Evolutionary conservation across 164 flowering plant genomes (phyloP).

Genomic region (Vitis vinifera): DNA sequence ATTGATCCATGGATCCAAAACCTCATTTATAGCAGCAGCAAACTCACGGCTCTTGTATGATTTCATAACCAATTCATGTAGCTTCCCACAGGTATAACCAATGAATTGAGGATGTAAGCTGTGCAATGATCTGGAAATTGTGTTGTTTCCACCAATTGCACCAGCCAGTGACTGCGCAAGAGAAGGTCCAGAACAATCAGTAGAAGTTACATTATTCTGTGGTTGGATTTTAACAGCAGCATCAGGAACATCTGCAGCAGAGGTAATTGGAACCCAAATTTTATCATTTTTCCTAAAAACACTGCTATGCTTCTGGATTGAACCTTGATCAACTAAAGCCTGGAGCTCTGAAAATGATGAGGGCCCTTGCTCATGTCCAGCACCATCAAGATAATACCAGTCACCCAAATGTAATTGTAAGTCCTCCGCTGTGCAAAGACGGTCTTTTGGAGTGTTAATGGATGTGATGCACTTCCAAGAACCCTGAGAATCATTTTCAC

Average conservation of each 20-base stretch:
- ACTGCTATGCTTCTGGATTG: conserved; percentile 63
- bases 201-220: conserved; percentile 21
- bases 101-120: conserved; percentile 83
- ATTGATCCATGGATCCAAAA: conserved; percentile 91
- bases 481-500: conserved; percentile 36
- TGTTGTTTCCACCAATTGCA: conserved; percentile 12
- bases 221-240: conserved; percentile 21
- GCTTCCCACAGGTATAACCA: conserved; percentile 85
- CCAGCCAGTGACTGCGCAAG: conserved; percentile 18
- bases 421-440: conserved; percentile 61
- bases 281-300: conserved; percentile 81
- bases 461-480: conserved; percentile 30
- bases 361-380: conserved; percentile 91
- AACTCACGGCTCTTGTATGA: conserved; percentile 91
- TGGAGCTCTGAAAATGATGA: conserved; percentile 63
- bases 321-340: conserved; percentile 61
- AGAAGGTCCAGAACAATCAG: conserved; percentile 27
- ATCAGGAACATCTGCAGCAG: conserved; percentile 33
- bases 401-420: conserved; percentile 82
- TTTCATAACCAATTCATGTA: conserved; percentile 96
- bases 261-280: conserved; percentile 81
- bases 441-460: conserved; percentile 63
- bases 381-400: conserved; percentile 94
- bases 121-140: conserved; percentile 46
- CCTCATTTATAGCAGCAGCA: conserved; percentile 92